phyloP scores from a whole-genome alignment of 2,329 filamentous ascomycete genomes.

The Tolypocladium pustulatum region DNA sequence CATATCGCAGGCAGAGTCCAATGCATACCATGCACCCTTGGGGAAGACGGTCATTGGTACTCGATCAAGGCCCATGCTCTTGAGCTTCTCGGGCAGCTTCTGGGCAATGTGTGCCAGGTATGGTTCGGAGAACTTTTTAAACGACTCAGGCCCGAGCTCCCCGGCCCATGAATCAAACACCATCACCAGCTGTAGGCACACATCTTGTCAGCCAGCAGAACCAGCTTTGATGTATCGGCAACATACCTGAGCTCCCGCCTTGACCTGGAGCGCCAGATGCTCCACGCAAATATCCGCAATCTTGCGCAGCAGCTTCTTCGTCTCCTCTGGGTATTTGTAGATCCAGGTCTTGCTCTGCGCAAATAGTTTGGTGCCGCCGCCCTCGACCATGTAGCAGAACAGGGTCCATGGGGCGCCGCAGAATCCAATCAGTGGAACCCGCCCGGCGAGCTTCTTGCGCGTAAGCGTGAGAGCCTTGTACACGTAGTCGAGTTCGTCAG shows the following conservation, averaged over 20 bases:
- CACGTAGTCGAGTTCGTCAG: constrained; percentile 79
- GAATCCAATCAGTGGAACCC: constrained; percentile 91
- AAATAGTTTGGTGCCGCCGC: constrained; percentile 91
- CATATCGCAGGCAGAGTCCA: constrained; percentile 76
- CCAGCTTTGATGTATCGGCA: neutral
- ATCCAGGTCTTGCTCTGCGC: constrained; percentile 94
- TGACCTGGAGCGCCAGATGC: constrained; percentile 83
- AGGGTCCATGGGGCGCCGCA: constrained; percentile 95
- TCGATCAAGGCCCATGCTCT: constrained; percentile 61
- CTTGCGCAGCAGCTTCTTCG: constrained; percentile 75
- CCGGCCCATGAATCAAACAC: constrained; percentile 98
- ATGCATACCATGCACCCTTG: constrained; percentile 92
- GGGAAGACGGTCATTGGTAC: constrained; percentile 98
- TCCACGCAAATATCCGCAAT: constrained; percentile 93
- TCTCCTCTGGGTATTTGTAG: constrained; percentile 74
- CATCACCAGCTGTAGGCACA: constrained; percentile 58
- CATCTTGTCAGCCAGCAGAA: neutral
- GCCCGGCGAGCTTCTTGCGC: constrained; percentile 72
- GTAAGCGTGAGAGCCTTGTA: constrained; percentile 93
- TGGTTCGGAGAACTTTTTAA: constrained; percentile 76
- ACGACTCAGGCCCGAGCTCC: constrained; percentile 75
- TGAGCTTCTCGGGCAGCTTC: constrained; percentile 64
- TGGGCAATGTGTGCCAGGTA: constrained; percentile 77
- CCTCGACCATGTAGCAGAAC: constrained; percentile 98
- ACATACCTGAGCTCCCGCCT: constrained; percentile 76